A percentile compares a stretch with the other conserved stretches of the same genome.
These are phyloP conservation scores for Corniculantispora saksenae DNA, from an alignment of 2,329 filamentous ascomycete species.

Conservation along the genomic window DNA sequence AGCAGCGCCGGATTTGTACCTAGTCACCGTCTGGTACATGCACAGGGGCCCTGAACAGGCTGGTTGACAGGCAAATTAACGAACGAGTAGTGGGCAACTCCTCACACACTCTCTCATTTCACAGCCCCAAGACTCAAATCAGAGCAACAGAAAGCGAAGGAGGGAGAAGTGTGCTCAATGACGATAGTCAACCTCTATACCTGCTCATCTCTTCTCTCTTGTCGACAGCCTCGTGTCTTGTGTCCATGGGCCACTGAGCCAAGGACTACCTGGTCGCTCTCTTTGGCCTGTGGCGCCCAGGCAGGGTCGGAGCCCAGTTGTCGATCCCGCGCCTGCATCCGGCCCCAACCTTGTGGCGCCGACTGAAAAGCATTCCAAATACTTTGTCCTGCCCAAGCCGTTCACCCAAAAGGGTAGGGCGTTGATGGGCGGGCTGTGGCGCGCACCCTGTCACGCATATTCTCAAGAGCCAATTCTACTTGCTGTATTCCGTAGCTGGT, in stretches of 20 bases:
- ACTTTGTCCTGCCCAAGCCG: not conserved
- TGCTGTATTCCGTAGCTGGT: too few relatives aligned
- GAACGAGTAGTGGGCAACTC: not conserved
- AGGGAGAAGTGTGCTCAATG: not conserved
- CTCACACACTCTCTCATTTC: too few relatives aligned
- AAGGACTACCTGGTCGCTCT: not conserved
- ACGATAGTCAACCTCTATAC: not conserved
- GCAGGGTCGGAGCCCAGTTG: not conserved
- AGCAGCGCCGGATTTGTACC: not conserved
- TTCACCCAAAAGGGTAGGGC: not conserved
- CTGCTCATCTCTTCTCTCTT: not conserved
- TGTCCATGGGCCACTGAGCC: not conserved
- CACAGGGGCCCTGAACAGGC: not conserved
- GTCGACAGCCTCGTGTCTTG: not conserved
- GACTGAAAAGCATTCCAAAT: conserved; percentile 10
- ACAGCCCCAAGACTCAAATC: not conserved
- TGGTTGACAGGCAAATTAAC: not conserved
- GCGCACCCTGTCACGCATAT: not conserved
- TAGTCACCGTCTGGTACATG: not conserved
- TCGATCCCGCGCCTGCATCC: conserved; percentile 9
- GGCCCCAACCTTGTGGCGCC: conserved; percentile 9
- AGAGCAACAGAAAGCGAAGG: not conserved
- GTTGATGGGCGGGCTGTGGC: not conserved
- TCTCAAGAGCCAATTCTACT: not conserved
- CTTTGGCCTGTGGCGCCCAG: not conserved